Evolutionary conservation across 1,139 yeast genomes (phyloP).

Genomic region (Debaryomycetaceae sp.): DNA sequence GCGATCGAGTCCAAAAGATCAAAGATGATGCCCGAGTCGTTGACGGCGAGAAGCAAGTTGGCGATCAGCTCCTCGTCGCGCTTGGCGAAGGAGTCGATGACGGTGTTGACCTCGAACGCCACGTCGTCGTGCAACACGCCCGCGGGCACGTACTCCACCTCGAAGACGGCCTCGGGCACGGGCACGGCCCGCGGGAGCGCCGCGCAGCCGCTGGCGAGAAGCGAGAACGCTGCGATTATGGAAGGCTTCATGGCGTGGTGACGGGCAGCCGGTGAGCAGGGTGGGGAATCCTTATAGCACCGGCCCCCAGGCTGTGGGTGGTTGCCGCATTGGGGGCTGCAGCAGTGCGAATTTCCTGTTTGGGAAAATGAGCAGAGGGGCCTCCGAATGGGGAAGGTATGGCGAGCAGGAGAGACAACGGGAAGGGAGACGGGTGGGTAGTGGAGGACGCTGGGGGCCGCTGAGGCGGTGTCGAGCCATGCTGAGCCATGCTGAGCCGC

Average conservation of each 20-base stretch:
- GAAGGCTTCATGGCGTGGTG: constrained; percentile 6
- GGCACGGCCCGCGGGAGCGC: constrained; percentile 19
- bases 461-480: neutral
- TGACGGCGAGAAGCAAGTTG: constrained; percentile 23
- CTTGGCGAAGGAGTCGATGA: constrained; percentile 9
- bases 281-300: too few relatives aligned
- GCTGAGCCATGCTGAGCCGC: neutral
- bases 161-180: constrained; percentile 16
- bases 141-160: constrained; percentile 9
- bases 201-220: constrained; percentile 9
- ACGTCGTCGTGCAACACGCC: constrained; percentile 1
- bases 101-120: neutral
- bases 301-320: too few relatives aligned
- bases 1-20: constrained; percentile 34
- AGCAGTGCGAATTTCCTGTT: neutral
- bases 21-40: constrained; percentile 35
- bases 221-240: constrained; percentile 9
- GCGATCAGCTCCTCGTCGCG: constrained; percentile 21
- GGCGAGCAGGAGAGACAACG: neutral
- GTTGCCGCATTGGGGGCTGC: neutral
- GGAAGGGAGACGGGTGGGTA: too few relatives aligned
- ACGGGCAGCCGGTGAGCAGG: too few relatives aligned
- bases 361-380: neutral
- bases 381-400: neutral
- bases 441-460: too few relatives aligned